Base-by-base conservation (phyloP, 2,329 filamentous ascomycete species). In the Colletotrichum sp. region DNA sequence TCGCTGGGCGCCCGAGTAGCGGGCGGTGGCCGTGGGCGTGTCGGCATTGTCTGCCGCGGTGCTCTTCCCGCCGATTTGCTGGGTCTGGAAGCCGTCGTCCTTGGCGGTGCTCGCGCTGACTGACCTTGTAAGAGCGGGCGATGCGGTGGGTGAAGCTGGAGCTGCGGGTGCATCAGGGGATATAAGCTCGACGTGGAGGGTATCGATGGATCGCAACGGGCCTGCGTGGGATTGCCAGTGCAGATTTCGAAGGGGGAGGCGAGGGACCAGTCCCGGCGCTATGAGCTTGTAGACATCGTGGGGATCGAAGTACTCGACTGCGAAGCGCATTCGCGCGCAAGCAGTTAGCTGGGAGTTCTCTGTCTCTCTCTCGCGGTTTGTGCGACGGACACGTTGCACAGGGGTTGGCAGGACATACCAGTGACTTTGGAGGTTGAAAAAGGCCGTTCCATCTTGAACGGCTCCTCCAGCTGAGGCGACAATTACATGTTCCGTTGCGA, bases 201-300 rank as follows among this genome's bases (percentile, higher is more conserved):
- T 96, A 82, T 96, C 94, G 83, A 99, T 99, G 16, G 97, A 98
- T 79, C 97, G 94, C 44, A 99, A 88, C 4, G 97, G 97, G 1
- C 97, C 94, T 32, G 94, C 94, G 77, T 98, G 95, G 16, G 97
- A 98, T 84, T 99, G 98, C 97, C 97, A 99, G 82, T 99, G 95
- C 62, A 99, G 92, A 82, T 99, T 98, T 78, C 93, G 94, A 49
- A 99, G 89, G 39, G 97, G 97, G 0, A 99, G 90, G 71, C 95
- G 94, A 57, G 94, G 89, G 55, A 94, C 89, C 74, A 99, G 89
- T 74, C 96, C 93, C 4, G 95, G 92, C 13, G 94, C 93, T 59
- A 99, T 88, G 69, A 96, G 90, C 75, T 95, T 93, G 86, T 96
- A 99, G 78, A 99, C 91, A 81, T 95, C 93, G 83, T 95, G 94